These are phyloP conservation scores for Lipomyces sp. DNA, from an alignment of 805 yeast species.

Conservation along the genomic window DNA sequence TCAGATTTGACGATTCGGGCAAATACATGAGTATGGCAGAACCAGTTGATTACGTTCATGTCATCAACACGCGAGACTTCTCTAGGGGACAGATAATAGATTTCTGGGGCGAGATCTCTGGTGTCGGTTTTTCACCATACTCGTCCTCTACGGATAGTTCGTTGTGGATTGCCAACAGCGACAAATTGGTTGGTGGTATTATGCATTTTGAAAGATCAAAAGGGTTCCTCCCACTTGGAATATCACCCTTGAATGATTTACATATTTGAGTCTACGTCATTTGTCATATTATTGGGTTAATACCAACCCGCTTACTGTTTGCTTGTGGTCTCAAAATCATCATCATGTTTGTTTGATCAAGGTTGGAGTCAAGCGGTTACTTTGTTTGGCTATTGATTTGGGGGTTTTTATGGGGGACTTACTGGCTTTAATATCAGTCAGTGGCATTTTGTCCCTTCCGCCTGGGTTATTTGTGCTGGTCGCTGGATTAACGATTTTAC, in stretches of 20 bases:
- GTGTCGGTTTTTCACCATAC: conserved; percentile 50
- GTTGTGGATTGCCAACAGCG: conserved; percentile 60
- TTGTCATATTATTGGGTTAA: background rate
- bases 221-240: conserved; percentile 3
- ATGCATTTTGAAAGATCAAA: conserved; percentile 50
- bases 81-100: conserved; percentile 54
- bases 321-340: background rate
- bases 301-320: background rate
- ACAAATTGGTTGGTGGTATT: conserved; percentile 62
- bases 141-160: conserved; percentile 18
- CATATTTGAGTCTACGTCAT: background rate
- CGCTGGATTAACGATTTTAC: background rate
- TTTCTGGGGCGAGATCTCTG: conserved; percentile 63
- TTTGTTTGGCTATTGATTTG: conserved; percentile 3
- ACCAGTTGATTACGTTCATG: conserved; percentile 61
- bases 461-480: background rate
- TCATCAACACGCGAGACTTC: conserved; percentile 47
- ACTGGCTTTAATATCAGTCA: background rate
- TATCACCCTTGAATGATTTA: conserved; percentile 1
- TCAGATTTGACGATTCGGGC: conserved; percentile 56
- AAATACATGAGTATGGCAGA: conserved; percentile 60
- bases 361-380: background rate
- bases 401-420: background rate
- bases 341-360: background rate
- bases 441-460: background rate